phyloP scores from a whole-genome alignment of 2,329 filamentous ascomycete genomes.

The Paraconiothyrium brasiliense region DNA sequence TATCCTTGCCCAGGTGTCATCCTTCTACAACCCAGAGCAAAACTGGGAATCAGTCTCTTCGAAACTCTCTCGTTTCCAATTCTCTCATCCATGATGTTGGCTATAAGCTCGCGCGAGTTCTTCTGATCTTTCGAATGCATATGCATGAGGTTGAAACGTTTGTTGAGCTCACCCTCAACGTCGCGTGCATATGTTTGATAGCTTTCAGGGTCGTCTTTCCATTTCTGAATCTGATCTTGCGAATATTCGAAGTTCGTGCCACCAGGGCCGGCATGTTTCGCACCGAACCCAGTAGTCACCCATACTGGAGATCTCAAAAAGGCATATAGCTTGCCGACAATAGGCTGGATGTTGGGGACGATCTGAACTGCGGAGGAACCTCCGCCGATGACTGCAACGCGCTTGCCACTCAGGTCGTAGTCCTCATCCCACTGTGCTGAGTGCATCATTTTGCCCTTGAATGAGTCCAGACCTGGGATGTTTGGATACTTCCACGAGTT shows the following conservation, averaged over 20 bases:
- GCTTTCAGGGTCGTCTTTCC: slow-evolving; percentile 46
- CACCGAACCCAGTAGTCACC: slow-evolving; percentile 57
- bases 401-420: slow-evolving; percentile 11
- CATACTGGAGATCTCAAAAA: slow-evolving; percentile 54
- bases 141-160: slow-evolving; percentile 59
- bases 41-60: slow-evolving; percentile 46
- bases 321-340: slow-evolving; percentile 46
- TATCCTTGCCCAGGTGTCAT: slow-evolving; percentile 14
- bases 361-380: slow-evolving; percentile 47
- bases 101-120: slow-evolving; percentile 35
- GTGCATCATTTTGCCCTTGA: slow-evolving; percentile 22
- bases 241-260: slow-evolving; percentile 56
- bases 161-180: slow-evolving; percentile 58
- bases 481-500: slow-evolving; percentile 39
- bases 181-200: slow-evolving; percentile 52
- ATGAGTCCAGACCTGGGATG: slow-evolving; percentile 18
- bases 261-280: slow-evolving; percentile 54
- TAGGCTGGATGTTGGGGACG: slow-evolving; percentile 47
- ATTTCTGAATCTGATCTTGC: slow-evolving; percentile 46
- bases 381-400: slow-evolving; percentile 14
- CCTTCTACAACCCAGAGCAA: slow-evolving; percentile 12
- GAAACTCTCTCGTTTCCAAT: slow-evolving; percentile 49
- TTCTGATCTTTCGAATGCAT: slow-evolving; percentile 51
- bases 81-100: slow-evolving; percentile 48
- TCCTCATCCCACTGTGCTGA: slow-evolving; percentile 19